Evolutionary conservation across 768 basidiomycete genomes (phyloP).

Genomic region (Russula sp.): DNA sequence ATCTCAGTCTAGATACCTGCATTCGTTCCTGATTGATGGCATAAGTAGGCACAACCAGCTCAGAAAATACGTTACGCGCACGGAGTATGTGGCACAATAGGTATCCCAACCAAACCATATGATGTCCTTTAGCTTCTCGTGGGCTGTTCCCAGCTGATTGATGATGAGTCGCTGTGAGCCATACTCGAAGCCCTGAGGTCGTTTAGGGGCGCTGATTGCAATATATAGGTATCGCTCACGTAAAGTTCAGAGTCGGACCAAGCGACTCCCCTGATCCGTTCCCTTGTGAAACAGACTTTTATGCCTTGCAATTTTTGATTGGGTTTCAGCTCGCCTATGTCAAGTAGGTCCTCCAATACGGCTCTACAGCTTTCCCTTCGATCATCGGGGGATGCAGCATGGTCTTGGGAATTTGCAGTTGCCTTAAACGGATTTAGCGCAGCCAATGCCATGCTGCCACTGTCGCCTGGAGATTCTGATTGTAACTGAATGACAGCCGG

Average conservation of each 20-base stretch:
- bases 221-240: background rate
- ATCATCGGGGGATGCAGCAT: conserved; percentile 29
- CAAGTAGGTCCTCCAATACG: conserved; percentile 31
- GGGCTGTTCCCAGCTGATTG: background rate
- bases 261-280: conserved; percentile 29
- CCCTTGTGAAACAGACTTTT: conserved; percentile 29
- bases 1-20: conserved; percentile 19
- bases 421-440: conserved; percentile 65
- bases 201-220: background rate
- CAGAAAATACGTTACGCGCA: conserved; percentile 10
- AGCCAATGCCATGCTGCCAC: conserved; percentile 33
- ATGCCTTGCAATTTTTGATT: conserved; percentile 29
- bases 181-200: conserved; percentile 16
- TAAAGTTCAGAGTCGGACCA: conserved; percentile 26
- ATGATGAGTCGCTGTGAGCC: conserved; percentile 1
- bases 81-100: conserved; percentile 23
- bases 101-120: conserved; percentile 21
- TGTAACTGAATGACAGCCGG: conserved; percentile 22
- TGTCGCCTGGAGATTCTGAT: conserved; percentile 30
- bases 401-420: conserved; percentile 45
- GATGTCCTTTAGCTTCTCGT: conserved; percentile 6
- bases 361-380: conserved; percentile 29
- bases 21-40: conserved; percentile 24
- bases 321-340: conserved; percentile 33
- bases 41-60: background rate